Evolutionary conservation across 1,284 basidiomycete species (phyloP), one percentile per base, ranked within the genome.

Genomic region (Omphalotus olearius): DNA sequence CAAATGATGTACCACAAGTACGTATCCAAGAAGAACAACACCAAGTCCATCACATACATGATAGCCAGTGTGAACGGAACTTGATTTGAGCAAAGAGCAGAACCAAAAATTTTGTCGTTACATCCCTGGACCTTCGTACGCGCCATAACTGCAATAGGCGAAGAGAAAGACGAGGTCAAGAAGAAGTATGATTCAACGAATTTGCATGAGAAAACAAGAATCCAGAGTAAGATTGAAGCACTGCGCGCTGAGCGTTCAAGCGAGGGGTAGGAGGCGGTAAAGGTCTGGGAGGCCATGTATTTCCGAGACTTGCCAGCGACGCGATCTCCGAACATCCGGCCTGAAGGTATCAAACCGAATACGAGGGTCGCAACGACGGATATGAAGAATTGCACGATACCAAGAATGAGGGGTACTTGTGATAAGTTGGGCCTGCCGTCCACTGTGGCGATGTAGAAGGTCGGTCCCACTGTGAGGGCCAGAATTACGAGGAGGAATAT

Each of bases 1-100:
- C 94, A 98, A 66, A 97, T 95, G 70, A 91, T 85, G 72, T 91
- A 96, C 94, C 94, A 98, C 44, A 98, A 73, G 76, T 96, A 98
- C 40, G 94, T 98, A 74, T 98, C 94, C 70, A 98, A 74, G 82
- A 98, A 98, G 84, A 97, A 98, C 59, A 97, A 76, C 47, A 91
- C 78, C 53, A 97, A 70, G 65, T 97, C 94, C 93, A 98, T 95
- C 68, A 94, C 68, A 72, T 94, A 97, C 94, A 97, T 98, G 78
- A 96, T 91, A 23, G 93, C 75, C 54, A 98, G 79, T 1, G 94
- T 85, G 71, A 97, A 96, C 0, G 86, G 82, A 39, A 94, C 88
- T 56, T 98, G 94, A 64, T 95, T 92, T 43, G 80, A 76, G 72
- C 94, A 97, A 6, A 97, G 75, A 1, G 74, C 77, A 52, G 65